Evolutionary conservation across 352 stramenopile species (phyloP).

Genomic region (Hyaloperonospora arabidopsidis): DNA sequence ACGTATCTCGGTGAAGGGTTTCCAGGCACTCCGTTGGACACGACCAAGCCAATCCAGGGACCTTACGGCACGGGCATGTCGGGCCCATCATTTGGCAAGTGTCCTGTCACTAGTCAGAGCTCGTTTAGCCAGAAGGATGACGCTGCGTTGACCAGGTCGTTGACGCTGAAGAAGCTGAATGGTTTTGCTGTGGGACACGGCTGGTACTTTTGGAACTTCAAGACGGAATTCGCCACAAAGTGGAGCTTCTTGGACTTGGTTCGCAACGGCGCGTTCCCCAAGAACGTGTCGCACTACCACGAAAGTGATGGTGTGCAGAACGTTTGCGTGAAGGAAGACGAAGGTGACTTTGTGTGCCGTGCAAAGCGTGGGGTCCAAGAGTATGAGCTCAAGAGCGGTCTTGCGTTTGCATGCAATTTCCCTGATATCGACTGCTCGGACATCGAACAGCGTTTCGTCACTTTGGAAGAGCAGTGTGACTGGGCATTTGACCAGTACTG

Average conservation of each 20-base stretch:
- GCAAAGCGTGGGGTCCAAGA: conserved; percentile 67
- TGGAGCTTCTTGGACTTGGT: conserved; percentile 86
- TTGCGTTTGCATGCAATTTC: conserved; percentile 59
- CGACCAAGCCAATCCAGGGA: conserved; percentile 84
- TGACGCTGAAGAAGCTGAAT: conserved; percentile 91
- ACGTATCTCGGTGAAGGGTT: conserved; percentile 89
- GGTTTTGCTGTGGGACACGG: conserved; percentile 87
- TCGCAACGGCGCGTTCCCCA: conserved; percentile 55
- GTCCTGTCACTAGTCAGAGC: conserved; percentile 77
- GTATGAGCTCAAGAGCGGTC: conserved; percentile 58
- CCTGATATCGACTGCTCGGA: conserved; percentile 50
- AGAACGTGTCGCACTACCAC: conserved; percentile 66
- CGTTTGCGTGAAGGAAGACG: conserved; percentile 61
- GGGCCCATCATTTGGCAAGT: conserved; percentile 85
- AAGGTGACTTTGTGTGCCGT: conserved; percentile 62
- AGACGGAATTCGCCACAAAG: conserved; percentile 85
- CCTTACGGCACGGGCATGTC: conserved; percentile 75
- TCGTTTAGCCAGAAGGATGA: conserved; percentile 81
- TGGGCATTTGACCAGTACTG: conserved; percentile 76
- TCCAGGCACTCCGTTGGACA: conserved; percentile 86
- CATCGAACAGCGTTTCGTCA: conserved; percentile 41
- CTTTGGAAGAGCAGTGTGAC: conserved; percentile 63
- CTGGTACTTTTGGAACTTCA: conserved; percentile 96
- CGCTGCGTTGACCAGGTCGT: conserved; percentile 56
- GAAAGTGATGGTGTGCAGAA: conserved; percentile 48